Evolutionary conservation across 805 yeast species (phyloP).

Genomic region (Candida lessepsii): DNA sequence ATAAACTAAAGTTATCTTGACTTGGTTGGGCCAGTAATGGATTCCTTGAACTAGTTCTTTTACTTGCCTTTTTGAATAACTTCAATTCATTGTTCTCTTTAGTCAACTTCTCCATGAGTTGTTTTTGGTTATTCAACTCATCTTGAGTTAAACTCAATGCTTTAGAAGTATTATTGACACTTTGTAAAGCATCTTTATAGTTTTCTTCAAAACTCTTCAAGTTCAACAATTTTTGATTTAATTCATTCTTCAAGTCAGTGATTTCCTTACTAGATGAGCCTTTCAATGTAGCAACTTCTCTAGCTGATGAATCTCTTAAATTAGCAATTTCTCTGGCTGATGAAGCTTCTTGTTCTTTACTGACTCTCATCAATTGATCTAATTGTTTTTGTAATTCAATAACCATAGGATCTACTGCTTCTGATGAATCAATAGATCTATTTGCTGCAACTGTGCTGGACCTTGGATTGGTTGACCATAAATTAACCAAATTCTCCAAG

Average conservation of each 20-base stretch:
- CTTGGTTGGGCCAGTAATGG: slow-evolving; percentile 23
- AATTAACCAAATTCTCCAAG: slow-evolving; percentile 32
- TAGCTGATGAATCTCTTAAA: slow-evolving; percentile 1
- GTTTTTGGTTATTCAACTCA: slow-evolving; percentile 64
- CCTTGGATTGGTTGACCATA: slow-evolving; percentile 27
- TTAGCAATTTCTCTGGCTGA: slow-evolving; percentile 34
- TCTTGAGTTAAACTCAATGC: slow-evolving; percentile 74
- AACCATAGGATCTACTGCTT: slow-evolving; percentile 25
- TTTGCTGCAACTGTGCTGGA: slow-evolving; percentile 12
- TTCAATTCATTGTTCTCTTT: slow-evolving; percentile 70
- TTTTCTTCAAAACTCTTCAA: slow-evolving; percentile 54
- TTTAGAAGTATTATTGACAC: slow-evolving; percentile 69
- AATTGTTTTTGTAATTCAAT: slow-evolving; percentile 52
- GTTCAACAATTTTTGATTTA: slow-evolving; percentile 26
- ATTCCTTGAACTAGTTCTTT: slow-evolving; percentile 30
- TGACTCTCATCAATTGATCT: slow-evolving; percentile 50
- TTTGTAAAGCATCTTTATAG: slow-evolving; percentile 68
- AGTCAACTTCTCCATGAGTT: slow-evolving; percentile 51
- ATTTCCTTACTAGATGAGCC: slow-evolving; percentile 36
- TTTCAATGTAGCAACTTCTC: slow-evolving; percentile 10
- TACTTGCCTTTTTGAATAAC: slow-evolving; percentile 46
- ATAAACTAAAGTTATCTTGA: slow-evolving; percentile 20
- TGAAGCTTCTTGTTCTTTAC: slow-evolving; percentile 42
- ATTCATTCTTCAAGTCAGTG: slow-evolving; percentile 28
- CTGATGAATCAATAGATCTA: slow-evolving; percentile 6